A percentile compares a stretch with the other conserved stretches of the same genome.
These are phyloP conservation scores for Inonotus obliquus DNA, from an alignment of 1,284 basidiomycete species.

Conservation along the genomic window DNA sequence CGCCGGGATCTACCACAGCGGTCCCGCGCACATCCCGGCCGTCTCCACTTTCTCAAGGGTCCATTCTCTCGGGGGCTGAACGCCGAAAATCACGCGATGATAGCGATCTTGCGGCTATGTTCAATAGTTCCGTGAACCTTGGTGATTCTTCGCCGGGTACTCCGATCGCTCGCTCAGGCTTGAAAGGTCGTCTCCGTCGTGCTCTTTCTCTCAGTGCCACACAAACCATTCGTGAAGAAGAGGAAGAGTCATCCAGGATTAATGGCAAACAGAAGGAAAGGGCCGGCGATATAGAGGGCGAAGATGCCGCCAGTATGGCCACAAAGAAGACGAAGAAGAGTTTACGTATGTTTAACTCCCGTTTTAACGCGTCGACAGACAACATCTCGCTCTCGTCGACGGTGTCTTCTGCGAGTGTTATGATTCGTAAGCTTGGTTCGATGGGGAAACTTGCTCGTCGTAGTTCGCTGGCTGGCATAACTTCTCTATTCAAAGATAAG, in stretches of 20 bases:
- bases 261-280: constrained; percentile 22
- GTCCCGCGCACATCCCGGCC: constrained; percentile 58
- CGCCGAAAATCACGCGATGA: constrained; percentile 77
- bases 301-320: constrained; percentile 39
- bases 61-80: constrained; percentile 36
- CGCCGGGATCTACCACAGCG: constrained; percentile 31
- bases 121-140: constrained; percentile 41
- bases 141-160: constrained; percentile 28
- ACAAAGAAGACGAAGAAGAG: constrained; percentile 64
- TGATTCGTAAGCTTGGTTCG: constrained; percentile 95
- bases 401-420: constrained; percentile 92
- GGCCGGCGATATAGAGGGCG: constrained; percentile 25
- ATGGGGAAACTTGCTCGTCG: constrained; percentile 89
- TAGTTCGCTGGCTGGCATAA: constrained; percentile 88
- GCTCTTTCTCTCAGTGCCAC: constrained; percentile 65
- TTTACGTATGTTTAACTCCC: constrained; percentile 81
- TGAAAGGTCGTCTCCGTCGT: constrained; percentile 74
- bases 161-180: constrained; percentile 51
- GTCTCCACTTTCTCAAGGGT: constrained; percentile 69
- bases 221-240: constrained; percentile 56
- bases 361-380: constrained; percentile 91
- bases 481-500: constrained; percentile 94
- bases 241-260: constrained; percentile 36
- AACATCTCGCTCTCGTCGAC: constrained; percentile 98
- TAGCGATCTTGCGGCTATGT: constrained; percentile 58